Evolutionary conservation across 139 green algal genomes (phyloP).

Genomic region (Asterochloris sp.): DNA sequence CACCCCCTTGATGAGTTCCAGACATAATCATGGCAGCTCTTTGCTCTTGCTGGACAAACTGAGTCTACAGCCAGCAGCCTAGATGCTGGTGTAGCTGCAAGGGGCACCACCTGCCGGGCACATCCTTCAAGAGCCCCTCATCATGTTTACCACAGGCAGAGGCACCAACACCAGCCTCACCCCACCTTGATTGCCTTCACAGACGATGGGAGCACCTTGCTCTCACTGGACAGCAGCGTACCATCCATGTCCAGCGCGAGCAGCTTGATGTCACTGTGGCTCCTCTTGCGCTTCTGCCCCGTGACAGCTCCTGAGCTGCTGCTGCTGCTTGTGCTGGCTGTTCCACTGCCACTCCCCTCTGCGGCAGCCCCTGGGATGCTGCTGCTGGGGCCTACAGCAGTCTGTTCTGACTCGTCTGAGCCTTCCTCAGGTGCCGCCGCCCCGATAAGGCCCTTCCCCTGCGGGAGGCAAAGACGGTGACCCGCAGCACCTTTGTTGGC

Average conservation of each 20-base stretch:
- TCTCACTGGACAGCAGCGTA: conserved; percentile 61
- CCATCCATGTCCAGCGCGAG: conserved; percentile 84
- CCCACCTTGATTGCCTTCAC: conserved; percentile 53
- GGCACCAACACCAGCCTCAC: no score
- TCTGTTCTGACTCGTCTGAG: not conserved
- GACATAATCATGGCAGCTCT: no score
- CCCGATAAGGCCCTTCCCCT: conserved; percentile 5
- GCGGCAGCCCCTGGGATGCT: not conserved
- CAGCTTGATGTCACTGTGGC: conserved; percentile 24
- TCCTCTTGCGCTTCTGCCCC: not conserved
- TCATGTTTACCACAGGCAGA: no score
- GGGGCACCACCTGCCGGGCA: no score
- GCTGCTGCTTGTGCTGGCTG: conserved; percentile 1
- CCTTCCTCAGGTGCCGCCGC: not conserved
- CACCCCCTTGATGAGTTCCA: no score
- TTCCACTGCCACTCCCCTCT: not conserved
- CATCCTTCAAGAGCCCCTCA: no score
- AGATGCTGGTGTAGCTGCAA: no score
- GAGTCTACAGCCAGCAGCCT: no score
- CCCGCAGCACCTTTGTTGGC: not conserved
- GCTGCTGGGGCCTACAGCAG: not conserved
- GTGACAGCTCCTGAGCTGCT: not conserved
- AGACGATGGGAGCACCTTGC: conserved; percentile 52
- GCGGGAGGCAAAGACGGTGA: not conserved
- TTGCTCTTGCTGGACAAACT: no score